Base-by-base conservation (phyloP, 768 basidiomycete genomes). In the Leccinum olivaceopallidum region DNA sequence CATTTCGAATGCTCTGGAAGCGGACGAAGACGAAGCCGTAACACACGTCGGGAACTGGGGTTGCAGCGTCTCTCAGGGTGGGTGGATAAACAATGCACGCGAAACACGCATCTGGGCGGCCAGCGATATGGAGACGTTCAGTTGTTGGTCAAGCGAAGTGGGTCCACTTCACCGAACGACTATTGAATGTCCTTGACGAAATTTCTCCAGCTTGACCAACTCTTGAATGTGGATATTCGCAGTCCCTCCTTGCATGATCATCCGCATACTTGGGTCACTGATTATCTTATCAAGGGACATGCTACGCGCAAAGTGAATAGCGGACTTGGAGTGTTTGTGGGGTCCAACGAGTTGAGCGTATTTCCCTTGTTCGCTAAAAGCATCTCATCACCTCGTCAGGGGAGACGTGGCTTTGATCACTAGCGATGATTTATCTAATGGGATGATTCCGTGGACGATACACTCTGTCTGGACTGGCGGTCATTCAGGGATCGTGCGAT, bases 111-210 rank as follows among this genome's bases (percentile, higher is more conserved):
- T 94, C 8, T 97, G 94, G 94, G 89, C 88, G 24, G 82, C 85
- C 12, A 95, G 92, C 64, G 95, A 97, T 75, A 97, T 97, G 95
- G 94, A 98, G 73, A 94, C 91, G 0, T 90, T 95, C 65, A 89
- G 90, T 58, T 80, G 84, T 14, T 98, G 94, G 95, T 83, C 87
- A 28, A 74, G 74, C 52, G 89, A 93, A 75, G 91, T 88, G 60
- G 32, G 72, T 61, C 39, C 50, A 37, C 48, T 57, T 53, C 54
- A 26, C 22, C 20, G 28, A 48, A 39, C 14, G 12, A 42, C 20
- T 44, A n/a, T 10, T 47, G 14, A 30, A 57, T 24, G 39, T 57
- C 28, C 51, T 60, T 24, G 62, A 50, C 28, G n/a, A n/a, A 36
- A 42, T 53, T 12, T 24, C 14, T 61, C 10, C 20, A 92, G 89